phyloP scores from a whole-genome alignment of 2,329 filamentous ascomycete species.

The Aspergillus udagawae region DNA sequence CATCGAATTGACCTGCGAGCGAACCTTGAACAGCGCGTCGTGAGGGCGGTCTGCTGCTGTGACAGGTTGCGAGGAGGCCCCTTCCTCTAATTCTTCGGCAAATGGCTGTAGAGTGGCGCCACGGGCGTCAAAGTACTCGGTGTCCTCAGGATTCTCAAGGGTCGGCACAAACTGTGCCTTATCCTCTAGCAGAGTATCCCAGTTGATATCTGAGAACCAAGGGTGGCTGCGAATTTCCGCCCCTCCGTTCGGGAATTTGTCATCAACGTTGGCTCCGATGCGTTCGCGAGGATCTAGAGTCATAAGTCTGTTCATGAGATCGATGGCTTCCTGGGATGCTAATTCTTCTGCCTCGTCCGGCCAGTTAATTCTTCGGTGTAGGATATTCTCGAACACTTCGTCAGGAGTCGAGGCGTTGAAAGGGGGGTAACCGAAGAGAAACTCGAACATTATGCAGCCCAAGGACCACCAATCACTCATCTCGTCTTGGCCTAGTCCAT shows the following conservation, averaged over 20 bases:
- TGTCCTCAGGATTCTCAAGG: conserved; percentile 91
- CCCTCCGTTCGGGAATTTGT: conserved; percentile 77
- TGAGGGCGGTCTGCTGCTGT: conserved; percentile 81
- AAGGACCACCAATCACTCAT: conserved; percentile 99
- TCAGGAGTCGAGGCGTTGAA: conserved; percentile 90
- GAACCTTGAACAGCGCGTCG: conserved; percentile 85
- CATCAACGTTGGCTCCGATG: conserved; percentile 78
- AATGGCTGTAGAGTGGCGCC: conserved; percentile 91
- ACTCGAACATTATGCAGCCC: conserved; percentile 97
- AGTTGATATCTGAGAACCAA: conserved; percentile 85
- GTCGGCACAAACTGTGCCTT: conserved; percentile 94
- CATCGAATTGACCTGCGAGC: conserved; percentile 79
- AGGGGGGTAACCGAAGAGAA: conserved; percentile 86
- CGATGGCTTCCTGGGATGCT: conserved; percentile 82
- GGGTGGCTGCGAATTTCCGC: conserved; percentile 85
- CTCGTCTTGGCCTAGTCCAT: conserved; percentile 90
- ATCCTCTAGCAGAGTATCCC: conserved; percentile 88
- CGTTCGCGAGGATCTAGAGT: conserved; percentile 78
- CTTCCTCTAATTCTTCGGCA: conserved; percentile 89
- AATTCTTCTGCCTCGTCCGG: conserved; percentile 76
- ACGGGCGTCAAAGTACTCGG: conserved; percentile 92
- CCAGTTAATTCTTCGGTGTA: conserved; percentile 87
- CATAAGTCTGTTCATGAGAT: conserved; percentile 88
- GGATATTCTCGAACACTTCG: conserved; percentile 93
- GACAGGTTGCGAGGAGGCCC: conserved; percentile 68